These are phyloP conservation scores for Globisporangium radiosum DNA, from an alignment of 352 stramenopile genomes.

Conservation along the genomic window DNA sequence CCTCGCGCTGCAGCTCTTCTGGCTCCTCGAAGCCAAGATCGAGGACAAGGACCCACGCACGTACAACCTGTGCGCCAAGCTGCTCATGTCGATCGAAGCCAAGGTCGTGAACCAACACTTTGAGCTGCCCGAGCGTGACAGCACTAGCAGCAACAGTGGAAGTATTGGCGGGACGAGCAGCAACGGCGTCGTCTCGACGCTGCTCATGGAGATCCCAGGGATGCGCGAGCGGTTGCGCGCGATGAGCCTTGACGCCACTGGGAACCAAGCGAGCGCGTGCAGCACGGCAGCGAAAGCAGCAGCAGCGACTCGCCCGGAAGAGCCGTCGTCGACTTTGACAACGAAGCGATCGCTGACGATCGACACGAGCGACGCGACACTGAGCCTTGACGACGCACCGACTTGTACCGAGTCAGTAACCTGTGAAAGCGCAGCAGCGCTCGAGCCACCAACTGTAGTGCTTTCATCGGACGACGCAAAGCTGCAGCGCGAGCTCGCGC, in stretches of 20 bases:
- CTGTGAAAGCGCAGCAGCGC: not conserved
- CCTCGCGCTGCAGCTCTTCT: slow-evolving; percentile 63
- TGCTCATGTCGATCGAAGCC: slow-evolving; percentile 80
- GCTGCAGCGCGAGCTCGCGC: slow-evolving; percentile 39
- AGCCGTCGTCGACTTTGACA: not conserved
- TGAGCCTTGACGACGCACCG: not conserved
- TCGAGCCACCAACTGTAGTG: not conserved
- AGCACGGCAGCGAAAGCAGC: slow-evolving; percentile 3
- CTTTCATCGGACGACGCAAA: slow-evolving; percentile 13
- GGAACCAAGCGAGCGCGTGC: slow-evolving; percentile 3
- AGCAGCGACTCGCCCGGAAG: slow-evolving; percentile 5
- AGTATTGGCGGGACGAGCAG: not conserved
- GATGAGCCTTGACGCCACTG: slow-evolving; percentile 16
- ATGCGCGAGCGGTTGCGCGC: slow-evolving; percentile 43
- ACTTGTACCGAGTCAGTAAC: no score
- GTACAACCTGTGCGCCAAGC: slow-evolving; percentile 70
- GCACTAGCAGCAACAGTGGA: slow-evolving; percentile 6
- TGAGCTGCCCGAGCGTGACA: slow-evolving; percentile 24
- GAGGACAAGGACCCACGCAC: slow-evolving; percentile 61
- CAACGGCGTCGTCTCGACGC: slow-evolving; percentile 28
- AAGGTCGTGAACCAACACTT: slow-evolving; percentile 81
- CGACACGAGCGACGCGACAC: not conserved
- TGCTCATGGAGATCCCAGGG: slow-evolving; percentile 47
- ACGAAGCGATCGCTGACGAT: not conserved
- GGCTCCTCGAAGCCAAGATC: slow-evolving; percentile 74